These are phyloP conservation scores for Dictyostelium discoideum DNA, from an alignment of 78 protist species.

Conservation along the genomic window DNA sequence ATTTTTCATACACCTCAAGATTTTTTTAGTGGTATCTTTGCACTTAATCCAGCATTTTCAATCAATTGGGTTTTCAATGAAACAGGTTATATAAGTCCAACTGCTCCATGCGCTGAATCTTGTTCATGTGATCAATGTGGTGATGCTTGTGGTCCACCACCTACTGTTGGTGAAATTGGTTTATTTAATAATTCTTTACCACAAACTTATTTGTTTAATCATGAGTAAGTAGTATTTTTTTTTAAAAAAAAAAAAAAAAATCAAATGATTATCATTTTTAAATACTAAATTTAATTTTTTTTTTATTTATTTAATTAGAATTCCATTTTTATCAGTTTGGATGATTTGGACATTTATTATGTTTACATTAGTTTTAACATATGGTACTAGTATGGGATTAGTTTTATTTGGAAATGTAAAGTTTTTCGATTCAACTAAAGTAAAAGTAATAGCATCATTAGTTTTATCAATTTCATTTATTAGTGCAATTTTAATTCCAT, in stretches of 20 bases:
- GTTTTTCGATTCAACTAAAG: background rate
- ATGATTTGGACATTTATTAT: slow-evolving; percentile 22
- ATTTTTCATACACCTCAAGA: background rate
- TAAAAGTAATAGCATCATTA: background rate
- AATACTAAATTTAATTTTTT: background rate
- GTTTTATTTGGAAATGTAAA: background rate
- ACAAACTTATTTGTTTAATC: slow-evolving; percentile 40
- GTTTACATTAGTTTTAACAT: background rate
- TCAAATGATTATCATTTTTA: no score
- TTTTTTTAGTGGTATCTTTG: slow-evolving; percentile 20
- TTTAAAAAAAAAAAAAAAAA: background rate
- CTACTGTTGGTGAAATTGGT: background rate
- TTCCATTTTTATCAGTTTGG: slow-evolving; percentile 48
- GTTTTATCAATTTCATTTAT: background rate
- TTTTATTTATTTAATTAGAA: background rate
- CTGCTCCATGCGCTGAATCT: background rate
- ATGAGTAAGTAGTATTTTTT: background rate
- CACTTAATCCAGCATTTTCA: slow-evolving; percentile 19
- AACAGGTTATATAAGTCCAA: background rate
- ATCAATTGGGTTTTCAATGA: slow-evolving; percentile 1
- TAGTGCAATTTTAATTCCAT: background rate
- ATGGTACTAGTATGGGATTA: background rate
- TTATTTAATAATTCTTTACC: slow-evolving; percentile 37
- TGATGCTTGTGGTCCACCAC: slow-evolving; percentile 17
- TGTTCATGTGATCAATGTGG: slow-evolving; percentile 65